Evolutionary conservation across 768 basidiomycete species (phyloP).

Genomic region (Amanita subjunquillea): DNA sequence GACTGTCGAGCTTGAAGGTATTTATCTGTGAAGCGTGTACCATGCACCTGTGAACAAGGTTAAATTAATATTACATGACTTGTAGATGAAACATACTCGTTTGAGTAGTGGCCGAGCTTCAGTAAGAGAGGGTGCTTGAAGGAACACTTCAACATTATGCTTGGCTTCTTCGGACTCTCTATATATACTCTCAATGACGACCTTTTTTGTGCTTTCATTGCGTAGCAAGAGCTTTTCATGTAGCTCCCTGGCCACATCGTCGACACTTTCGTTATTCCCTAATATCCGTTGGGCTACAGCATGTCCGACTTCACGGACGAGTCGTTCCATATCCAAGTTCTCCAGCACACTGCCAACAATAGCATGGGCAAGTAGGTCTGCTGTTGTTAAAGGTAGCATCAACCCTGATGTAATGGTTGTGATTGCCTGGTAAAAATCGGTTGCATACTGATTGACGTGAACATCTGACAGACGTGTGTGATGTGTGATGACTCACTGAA

Average conservation of each 20-base stretch:
- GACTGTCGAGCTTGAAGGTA: slow-evolving; percentile 71
- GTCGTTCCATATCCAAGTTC: slow-evolving; percentile 96
- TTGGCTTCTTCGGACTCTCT: slow-evolving; percentile 80
- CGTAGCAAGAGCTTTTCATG: slow-evolving; percentile 85
- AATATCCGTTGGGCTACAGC: slow-evolving; percentile 90
- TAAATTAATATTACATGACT: slow-evolving; percentile 3
- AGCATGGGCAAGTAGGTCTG: slow-evolving; percentile 88
- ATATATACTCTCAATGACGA: slow-evolving; percentile 95
- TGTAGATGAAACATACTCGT: slow-evolving; percentile 40
- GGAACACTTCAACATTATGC: slow-evolving; percentile 87
- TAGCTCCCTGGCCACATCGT: slow-evolving; percentile 90
- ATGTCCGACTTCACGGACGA: slow-evolving; percentile 89
- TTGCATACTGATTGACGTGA: slow-evolving; percentile 52
- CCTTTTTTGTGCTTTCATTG: slow-evolving; percentile 95
- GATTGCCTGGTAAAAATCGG: slow-evolving; percentile 91
- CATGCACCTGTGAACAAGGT: slow-evolving; percentile 54
- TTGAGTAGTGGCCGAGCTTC: slow-evolving; percentile 73
- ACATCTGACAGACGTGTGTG: not conserved
- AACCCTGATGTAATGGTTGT: slow-evolving; percentile 89
- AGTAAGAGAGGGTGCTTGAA: slow-evolving; percentile 53
- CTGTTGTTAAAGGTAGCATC: slow-evolving; percentile 94
- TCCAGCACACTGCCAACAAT: slow-evolving; percentile 96
- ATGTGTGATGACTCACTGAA: slow-evolving; percentile 39
- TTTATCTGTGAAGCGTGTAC: slow-evolving; percentile 96
- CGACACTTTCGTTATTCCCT: slow-evolving; percentile 90